A percentile compares a stretch with the other conserved stretches of the same genome.
phyloP scores from a whole-genome alignment of 1,284 basidiomycete species.

The Sparassis latifolia region DNA sequence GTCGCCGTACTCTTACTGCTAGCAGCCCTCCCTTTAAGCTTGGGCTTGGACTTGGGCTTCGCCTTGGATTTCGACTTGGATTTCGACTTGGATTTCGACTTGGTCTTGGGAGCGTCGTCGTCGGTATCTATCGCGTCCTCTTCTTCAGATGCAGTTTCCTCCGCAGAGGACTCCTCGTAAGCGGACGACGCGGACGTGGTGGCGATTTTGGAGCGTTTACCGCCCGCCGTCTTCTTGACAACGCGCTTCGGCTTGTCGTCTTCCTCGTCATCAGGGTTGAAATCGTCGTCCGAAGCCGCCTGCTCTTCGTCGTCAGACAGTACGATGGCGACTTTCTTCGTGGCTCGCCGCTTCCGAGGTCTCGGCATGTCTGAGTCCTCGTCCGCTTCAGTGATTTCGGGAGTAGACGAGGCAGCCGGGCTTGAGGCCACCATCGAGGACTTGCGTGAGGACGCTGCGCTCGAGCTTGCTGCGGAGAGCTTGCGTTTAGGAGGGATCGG shows the following conservation, averaged over 20 bases:
- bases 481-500: conserved; percentile 13
- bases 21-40: conserved; percentile 13
- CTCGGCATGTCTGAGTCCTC: conserved; percentile 30
- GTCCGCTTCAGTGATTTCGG: conserved; percentile 23
- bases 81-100: conserved; percentile 17
- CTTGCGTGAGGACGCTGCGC: conserved; percentile 7
- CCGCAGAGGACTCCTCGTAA: conserved; percentile 30
- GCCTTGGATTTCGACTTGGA: conserved; percentile 21
- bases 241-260: conserved; percentile 12
- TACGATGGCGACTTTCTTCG: conserved; percentile 32
- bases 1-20: conserved; percentile 14
- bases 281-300: conserved; percentile 16
- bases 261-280: conserved; percentile 11
- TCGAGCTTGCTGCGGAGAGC: conserved; percentile 8
- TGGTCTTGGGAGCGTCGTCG: conserved; percentile 27
- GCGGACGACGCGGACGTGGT: conserved; percentile 35
- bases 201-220: conserved; percentile 17
- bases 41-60: conserved; percentile 26
- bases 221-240: conserved; percentile 16
- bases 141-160: conserved; percentile 18
- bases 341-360: conserved; percentile 18
- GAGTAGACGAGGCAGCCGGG: conserved; percentile 14
- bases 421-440: conserved; percentile 9
- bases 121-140: conserved; percentile 23
- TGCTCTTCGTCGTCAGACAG: conserved; percentile 41